A percentile compares a stretch with the other conserved stretches of the same genome.
These are phyloP conservation scores for Fremontodendron californicum DNA, from an alignment of 345 rosid species.

Conservation along the genomic window DNA sequence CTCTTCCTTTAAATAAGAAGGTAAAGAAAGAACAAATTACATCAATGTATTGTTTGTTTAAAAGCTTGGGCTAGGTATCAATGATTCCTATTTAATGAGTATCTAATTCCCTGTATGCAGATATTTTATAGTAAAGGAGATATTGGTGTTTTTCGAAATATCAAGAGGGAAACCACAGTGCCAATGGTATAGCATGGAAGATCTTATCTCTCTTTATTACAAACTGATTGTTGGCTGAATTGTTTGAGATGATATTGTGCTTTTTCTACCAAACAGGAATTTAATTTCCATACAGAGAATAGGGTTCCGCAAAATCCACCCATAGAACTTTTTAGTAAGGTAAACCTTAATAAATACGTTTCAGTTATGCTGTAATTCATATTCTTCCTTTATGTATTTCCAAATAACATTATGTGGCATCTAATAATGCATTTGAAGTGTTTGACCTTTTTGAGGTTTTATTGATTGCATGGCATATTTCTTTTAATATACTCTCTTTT, in stretches of 20 bases:
- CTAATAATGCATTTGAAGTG: background rate
- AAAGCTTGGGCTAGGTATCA: background rate
- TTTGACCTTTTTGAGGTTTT: background rate
- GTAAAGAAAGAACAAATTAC: constrained; percentile 31
- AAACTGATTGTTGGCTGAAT: constrained; percentile 8
- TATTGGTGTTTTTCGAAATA: constrained; percentile 60
- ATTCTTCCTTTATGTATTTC: background rate
- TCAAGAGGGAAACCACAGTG: constrained; percentile 70
- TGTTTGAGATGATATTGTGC: constrained; percentile 6
- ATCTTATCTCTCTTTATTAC: background rate
- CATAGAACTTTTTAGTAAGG: constrained; percentile 85
- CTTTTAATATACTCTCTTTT: background rate
- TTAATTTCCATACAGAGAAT: constrained; percentile 60
- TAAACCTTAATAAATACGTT: constrained; percentile 22
- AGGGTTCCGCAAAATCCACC: constrained; percentile 61
- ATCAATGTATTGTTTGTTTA: constrained; percentile 13
- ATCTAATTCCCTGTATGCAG: constrained; percentile 31
- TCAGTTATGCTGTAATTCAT: background rate
- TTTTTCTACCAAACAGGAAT: constrained; percentile 51
- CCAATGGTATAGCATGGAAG: constrained; percentile 52
- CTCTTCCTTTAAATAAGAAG: constrained; percentile 70
- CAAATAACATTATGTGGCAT: background rate
- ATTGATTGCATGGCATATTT: background rate
- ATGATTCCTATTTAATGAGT: background rate
- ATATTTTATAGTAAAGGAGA: constrained; percentile 81